These are phyloP conservation scores for Tulasnella calospora DNA, from an alignment of 768 basidiomycete genomes.

Conservation along the genomic window DNA sequence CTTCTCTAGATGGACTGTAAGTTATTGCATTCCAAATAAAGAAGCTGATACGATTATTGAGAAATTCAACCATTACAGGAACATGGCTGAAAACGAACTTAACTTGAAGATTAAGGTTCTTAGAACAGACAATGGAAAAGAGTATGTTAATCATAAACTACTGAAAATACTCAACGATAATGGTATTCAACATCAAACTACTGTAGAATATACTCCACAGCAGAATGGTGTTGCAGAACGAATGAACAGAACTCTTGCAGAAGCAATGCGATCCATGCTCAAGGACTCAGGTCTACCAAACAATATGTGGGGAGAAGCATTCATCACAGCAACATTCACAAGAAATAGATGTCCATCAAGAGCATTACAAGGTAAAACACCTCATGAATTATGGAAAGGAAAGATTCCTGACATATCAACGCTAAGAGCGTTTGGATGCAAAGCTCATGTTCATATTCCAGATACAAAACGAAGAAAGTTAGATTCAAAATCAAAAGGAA, in stretches of 20 bases:
- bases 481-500: constrained; percentile 28
- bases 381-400: constrained; percentile 30
- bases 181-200: constrained; percentile 14
- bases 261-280: constrained; percentile 23
- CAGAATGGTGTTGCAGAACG: constrained; percentile 29
- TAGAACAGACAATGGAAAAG: no score
- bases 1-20: no score
- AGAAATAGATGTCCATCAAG: constrained; percentile 27
- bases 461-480: constrained; percentile 32
- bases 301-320: constrained; percentile 31
- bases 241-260: constrained; percentile 20
- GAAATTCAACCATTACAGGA: no score
- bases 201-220: constrained; percentile 27
- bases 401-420: constrained; percentile 30
- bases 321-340: constrained; percentile 29
- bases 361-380: constrained; percentile 25
- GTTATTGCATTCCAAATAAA: no score
- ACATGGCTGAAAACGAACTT: no score
- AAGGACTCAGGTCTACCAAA: constrained; percentile 23
- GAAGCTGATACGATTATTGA: no score
- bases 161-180: background rate
- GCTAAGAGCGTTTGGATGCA: constrained; percentile 33
- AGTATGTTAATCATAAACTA: background rate
- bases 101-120: no score
- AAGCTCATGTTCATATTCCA: constrained; percentile 31